Evolutionary conservation across 2,329 filamentous ascomycete genomes (phyloP).

Genomic region (Leptographium radiaticola): DNA sequence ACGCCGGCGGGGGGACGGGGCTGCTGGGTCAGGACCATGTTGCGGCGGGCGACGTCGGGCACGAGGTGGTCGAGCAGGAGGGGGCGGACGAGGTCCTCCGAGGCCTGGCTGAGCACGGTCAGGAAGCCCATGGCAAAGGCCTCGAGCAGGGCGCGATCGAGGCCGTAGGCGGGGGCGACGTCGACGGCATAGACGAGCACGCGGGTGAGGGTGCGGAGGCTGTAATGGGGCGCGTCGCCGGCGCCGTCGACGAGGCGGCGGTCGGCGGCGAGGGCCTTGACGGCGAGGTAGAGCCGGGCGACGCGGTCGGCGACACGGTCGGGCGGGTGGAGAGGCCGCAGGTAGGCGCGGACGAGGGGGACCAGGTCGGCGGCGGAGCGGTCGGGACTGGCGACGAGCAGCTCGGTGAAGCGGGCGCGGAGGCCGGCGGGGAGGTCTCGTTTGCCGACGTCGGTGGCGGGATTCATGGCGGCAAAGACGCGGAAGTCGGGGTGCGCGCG

Average conservation of each 20-base stretch:
- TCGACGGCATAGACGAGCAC: conserved; percentile 79
- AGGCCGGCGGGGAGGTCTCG: conserved; percentile 82
- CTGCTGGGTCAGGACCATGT: conserved; percentile 56
- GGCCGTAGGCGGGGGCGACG: conserved; percentile 69
- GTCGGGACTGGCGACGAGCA: conserved; percentile 89
- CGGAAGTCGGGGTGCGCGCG: conserved; percentile 85
- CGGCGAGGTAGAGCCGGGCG: conserved; percentile 75
- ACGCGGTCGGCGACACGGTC: conserved; percentile 68
- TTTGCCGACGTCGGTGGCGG: conserved; percentile 93
- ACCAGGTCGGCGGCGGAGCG: conserved; percentile 74
- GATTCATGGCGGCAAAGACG: conserved; percentile 98
- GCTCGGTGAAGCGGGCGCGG: conserved; percentile 84
- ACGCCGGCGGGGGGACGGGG: conserved; percentile 44
- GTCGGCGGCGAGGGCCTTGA: conserved; percentile 66
- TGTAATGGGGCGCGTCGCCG: conserved; percentile 93
- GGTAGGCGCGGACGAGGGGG: conserved; percentile 76
- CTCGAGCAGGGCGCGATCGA: conserved; percentile 79
- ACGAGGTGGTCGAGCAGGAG: conserved; percentile 73
- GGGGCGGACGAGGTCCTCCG: conserved; percentile 65
- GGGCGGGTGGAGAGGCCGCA: conserved; percentile 59
- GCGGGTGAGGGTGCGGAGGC: conserved; percentile 82
- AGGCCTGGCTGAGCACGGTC: conserved; percentile 72
- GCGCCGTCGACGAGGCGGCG: conserved; percentile 88
- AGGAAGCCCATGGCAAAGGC: conserved; percentile 98
- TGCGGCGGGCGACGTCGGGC: conserved; percentile 34